These are phyloP conservation scores for Clausena lansium DNA, from an alignment of 345 rosid species.

Conservation along the genomic window DNA sequence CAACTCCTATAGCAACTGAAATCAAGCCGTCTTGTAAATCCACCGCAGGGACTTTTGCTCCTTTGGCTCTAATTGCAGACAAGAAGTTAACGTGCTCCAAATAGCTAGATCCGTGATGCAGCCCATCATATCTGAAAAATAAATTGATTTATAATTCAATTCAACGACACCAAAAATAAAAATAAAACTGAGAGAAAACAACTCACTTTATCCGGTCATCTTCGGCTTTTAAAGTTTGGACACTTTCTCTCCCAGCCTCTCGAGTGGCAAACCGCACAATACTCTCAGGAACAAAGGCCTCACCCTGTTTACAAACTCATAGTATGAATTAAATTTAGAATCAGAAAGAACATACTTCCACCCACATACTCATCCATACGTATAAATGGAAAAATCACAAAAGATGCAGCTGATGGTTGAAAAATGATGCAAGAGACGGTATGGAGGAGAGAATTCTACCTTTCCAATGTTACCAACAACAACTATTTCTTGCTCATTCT, in stretches of 20 bases:
- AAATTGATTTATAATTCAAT: neutral
- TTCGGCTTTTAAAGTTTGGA: conserved; percentile 57
- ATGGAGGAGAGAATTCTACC: conserved; percentile 29
- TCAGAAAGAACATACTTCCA: neutral
- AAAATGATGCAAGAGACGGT: too few species aligned
- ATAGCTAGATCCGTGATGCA: conserved; percentile 95
- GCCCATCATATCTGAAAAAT: conserved; percentile 67
- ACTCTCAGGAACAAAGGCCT: conserved; percentile 89
- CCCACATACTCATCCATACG: neutral
- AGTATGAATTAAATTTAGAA: conserved; percentile 5
- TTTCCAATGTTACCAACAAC: conserved; percentile 79
- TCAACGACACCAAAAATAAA: neutral
- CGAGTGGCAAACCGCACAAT: conserved; percentile 67
- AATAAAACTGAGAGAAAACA: neutral
- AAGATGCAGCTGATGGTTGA: conserved; percentile 1
- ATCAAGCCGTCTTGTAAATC: conserved; percentile 84
- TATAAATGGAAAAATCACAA: neutral
- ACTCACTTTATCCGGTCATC: conserved; percentile 69
- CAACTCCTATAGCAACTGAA: conserved; percentile 95
- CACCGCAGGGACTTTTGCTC: conserved; percentile 50
- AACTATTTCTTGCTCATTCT: conserved; percentile 90
- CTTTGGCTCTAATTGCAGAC: conserved; percentile 56
- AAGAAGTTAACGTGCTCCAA: conserved; percentile 84
- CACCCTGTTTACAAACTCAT: conserved; percentile 54
- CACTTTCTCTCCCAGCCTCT: conserved; percentile 65